phyloP scores from a whole-genome alignment of 2,329 filamentous ascomycete species.

The Colletotrichum orbiculare region DNA sequence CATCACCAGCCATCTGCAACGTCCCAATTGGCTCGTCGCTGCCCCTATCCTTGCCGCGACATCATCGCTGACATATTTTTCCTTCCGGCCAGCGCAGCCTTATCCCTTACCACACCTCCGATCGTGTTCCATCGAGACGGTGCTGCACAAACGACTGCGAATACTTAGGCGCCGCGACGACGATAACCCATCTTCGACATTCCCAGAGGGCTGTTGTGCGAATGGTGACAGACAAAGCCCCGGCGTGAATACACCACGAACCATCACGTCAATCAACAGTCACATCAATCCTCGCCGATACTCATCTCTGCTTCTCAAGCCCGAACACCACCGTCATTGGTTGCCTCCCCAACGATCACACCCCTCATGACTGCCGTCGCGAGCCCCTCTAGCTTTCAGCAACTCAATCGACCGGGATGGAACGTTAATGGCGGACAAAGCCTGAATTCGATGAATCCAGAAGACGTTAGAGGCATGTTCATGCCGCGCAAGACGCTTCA shows the following conservation, averaged over 20 bases:
- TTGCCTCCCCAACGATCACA: constrained; percentile 37
- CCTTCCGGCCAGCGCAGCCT: constrained; percentile 32
- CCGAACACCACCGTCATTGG: constrained; percentile 19
- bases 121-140: constrained; percentile 4
- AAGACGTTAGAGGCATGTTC: constrained; percentile 89
- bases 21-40: constrained; percentile 35
- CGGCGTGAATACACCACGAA: constrained; percentile 19
- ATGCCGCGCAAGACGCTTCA: constrained; percentile 89
- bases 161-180: background rate
- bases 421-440: constrained; percentile 66
- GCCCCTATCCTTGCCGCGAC: constrained; percentile 37
- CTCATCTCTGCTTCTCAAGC: constrained; percentile 37
- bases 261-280: constrained; percentile 14
- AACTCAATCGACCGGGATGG: constrained; percentile 74
- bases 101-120: constrained; percentile 16
- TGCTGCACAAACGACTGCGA: background rate
- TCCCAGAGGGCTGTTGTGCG: constrained; percentile 18
- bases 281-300: constrained; percentile 39
- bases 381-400: constrained; percentile 71
- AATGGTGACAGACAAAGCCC: constrained; percentile 31
- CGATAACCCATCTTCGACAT: constrained; percentile 16
- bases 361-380: constrained; percentile 75
- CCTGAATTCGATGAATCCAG: constrained; percentile 77
- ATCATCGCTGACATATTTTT: constrained; percentile 37
- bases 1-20: constrained; percentile 17